Conservation (phyloP, 2,329 filamentous ascomycete species). For the Fusarium floridanum region DNA sequence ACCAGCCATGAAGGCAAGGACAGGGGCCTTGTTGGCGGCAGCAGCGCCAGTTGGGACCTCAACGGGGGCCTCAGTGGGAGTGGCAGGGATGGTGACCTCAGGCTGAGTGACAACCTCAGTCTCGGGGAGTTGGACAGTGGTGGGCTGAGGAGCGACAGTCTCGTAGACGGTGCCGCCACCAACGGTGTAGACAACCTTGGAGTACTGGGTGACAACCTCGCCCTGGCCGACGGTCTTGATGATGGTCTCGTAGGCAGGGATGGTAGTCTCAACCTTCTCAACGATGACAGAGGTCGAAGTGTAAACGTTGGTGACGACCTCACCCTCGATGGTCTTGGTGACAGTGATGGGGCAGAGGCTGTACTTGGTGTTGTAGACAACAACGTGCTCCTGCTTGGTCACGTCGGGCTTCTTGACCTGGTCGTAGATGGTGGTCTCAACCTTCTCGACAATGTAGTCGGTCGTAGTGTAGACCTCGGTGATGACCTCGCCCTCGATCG, state of each 20-base stretch:
- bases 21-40: slow-evolving; percentile 50
- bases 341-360: slow-evolving; percentile 58
- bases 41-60: slow-evolving; percentile 48
- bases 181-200: slow-evolving; percentile 43
- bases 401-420: slow-evolving; percentile 55
- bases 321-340: slow-evolving; percentile 49
- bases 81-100: slow-evolving; percentile 38
- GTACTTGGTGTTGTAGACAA: slow-evolving; percentile 58
- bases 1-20: slow-evolving; percentile 54
- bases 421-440: slow-evolving; percentile 51
- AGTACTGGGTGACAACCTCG: slow-evolving; percentile 44
- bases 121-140: slow-evolving; percentile 43
- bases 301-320: slow-evolving; percentile 43
- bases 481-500: slow-evolving; percentile 44
- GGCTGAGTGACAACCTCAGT: slow-evolving; percentile 42
- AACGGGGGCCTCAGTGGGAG: slow-evolving; percentile 37
- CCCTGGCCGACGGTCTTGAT: slow-evolving; percentile 39
- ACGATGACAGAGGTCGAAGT: slow-evolving; percentile 46
- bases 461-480: slow-evolving; percentile 46
- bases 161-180: slow-evolving; percentile 43
- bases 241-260: slow-evolving; percentile 48
- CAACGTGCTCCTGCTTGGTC: slow-evolving; percentile 49
- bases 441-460: slow-evolving; percentile 48
- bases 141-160: slow-evolving; percentile 50
- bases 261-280: slow-evolving; percentile 56